A percentile compares a stretch with the other conserved stretches of the same genome.
Evolutionary conservation across 1,284 basidiomycete species (phyloP).

Genomic region (Wallemia ichthyophaga): DNA sequence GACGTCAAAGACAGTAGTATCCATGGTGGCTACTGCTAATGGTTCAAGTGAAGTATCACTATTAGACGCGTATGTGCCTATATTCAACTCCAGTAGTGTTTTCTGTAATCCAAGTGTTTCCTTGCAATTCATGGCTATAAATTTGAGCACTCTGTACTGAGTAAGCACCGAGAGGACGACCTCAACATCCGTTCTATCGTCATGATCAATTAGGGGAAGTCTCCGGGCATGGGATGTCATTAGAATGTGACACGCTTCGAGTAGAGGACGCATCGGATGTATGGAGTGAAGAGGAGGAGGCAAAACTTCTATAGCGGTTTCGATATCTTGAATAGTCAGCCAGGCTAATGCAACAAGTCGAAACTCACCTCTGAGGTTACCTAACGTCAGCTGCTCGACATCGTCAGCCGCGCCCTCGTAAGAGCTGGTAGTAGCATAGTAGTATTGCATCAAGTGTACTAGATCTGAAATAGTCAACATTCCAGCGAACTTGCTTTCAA

Average conservation of each 20-base stretch:
- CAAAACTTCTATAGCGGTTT: constrained; percentile 66
- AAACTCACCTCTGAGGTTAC: constrained; percentile 48
- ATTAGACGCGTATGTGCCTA: constrained; percentile 48
- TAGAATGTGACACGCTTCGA: constrained; percentile 63
- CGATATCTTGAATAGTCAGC: no score
- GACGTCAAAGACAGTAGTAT: constrained; percentile 85
- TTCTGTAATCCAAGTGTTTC: background rate
- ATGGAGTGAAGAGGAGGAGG: constrained; percentile 71
- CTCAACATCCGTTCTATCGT: constrained; percentile 78
- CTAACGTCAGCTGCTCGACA: constrained; percentile 77
- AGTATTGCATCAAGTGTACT: constrained; percentile 88
- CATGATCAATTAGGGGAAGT: constrained; percentile 71
- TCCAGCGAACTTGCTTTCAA: constrained; percentile 60
- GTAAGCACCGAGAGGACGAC: constrained; percentile 87
- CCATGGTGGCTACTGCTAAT: constrained; percentile 66
- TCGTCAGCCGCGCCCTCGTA: constrained; percentile 71
- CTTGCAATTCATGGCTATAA: constrained; percentile 70
- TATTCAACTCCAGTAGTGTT: constrained; percentile 26
- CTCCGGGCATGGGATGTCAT: constrained; percentile 88
- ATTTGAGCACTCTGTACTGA: constrained; percentile 91
- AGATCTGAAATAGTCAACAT: constrained; percentile 92
- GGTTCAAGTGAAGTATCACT: constrained; percentile 44
- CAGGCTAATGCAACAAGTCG: no score
- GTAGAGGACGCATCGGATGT: constrained; percentile 60
- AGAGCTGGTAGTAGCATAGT: constrained; percentile 46